phyloP scores from a whole-genome alignment of 441 rosid species.

The Adansonia gregorii region DNA sequence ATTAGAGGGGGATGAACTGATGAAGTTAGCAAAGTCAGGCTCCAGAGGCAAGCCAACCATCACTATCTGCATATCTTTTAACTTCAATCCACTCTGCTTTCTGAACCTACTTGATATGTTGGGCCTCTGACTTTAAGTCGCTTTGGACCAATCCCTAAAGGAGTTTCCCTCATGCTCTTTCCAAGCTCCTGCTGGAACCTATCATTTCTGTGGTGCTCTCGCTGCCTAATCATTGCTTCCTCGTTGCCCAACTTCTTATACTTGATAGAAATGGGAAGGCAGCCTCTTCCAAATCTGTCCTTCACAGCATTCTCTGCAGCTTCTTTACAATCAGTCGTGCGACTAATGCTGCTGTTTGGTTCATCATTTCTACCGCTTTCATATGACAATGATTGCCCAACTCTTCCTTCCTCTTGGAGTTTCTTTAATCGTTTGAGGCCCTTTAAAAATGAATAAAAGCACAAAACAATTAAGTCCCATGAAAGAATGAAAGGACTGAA shows the following conservation, averaged over 20 bases:
- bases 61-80: too few species aligned
- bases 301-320: constrained; percentile 35
- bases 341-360: constrained; percentile 32
- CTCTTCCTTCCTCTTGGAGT: constrained; percentile 54
- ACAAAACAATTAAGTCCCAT: not conserved
- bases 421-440: constrained; percentile 73
- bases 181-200: constrained; percentile 45
- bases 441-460: constrained; percentile 37
- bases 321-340: constrained; percentile 35
- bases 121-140: constrained; percentile 84
- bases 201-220: constrained; percentile 45
- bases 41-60: constrained; percentile 40
- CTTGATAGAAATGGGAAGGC: constrained; percentile 51
- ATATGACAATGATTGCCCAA: constrained; percentile 41
- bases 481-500: not conserved
- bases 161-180: constrained; percentile 44
- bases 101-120: constrained; percentile 47
- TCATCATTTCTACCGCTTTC: constrained; percentile 45
- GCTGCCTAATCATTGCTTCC: constrained; percentile 42
- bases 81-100: constrained; percentile 39
- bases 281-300: constrained; percentile 42
- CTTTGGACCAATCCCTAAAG: constrained; percentile 65
- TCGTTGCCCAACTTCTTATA: constrained; percentile 46
- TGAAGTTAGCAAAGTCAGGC: constrained; percentile 38
- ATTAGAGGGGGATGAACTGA: too few species aligned